phyloP scores from a whole-genome alignment of 805 yeast genomes.

The Yamadazyma kitorensis region DNA sequence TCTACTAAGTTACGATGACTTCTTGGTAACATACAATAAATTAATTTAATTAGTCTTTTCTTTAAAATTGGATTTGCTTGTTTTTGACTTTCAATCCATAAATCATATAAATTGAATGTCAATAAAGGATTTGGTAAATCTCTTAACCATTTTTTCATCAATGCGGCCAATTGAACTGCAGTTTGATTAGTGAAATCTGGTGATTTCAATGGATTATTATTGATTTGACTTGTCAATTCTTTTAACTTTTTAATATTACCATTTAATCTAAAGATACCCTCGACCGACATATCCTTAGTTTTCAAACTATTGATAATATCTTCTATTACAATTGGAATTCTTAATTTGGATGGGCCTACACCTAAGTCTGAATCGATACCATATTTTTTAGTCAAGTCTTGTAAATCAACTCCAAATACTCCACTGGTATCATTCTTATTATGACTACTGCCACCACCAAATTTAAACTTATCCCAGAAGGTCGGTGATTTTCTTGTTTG shows the following conservation, averaged over 20 bases:
- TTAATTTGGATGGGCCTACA: constrained; percentile 74
- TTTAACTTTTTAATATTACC: constrained; percentile 87
- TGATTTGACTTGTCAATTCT: constrained; percentile 70
- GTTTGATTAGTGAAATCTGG: constrained; percentile 74
- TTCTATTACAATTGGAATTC: constrained; percentile 83
- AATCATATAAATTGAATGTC: constrained; percentile 68
- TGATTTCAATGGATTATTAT: constrained; percentile 64
- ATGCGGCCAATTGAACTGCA: constrained; percentile 90
- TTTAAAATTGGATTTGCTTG: constrained; percentile 46
- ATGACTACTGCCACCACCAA: constrained; percentile 23
- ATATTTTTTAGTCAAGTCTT: constrained; percentile 59
- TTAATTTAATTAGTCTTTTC: constrained; percentile 56
- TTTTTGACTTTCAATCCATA: constrained; percentile 70
- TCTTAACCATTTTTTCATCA: constrained; percentile 85
- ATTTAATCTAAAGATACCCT: constrained; percentile 93
- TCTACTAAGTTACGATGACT: constrained; percentile 82
- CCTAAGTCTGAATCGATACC: constrained; percentile 87
- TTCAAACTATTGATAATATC: constrained; percentile 80
- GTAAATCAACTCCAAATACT: constrained; percentile 80
- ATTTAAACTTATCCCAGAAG: constrained; percentile 54
- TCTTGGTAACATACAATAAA: constrained; percentile 76
- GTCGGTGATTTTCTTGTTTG: constrained; percentile 41
- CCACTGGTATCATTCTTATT: constrained; percentile 24
- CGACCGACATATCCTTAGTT: constrained; percentile 91
- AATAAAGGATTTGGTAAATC: constrained; percentile 91